Evolutionary conservation across 139 green algal genomes (phyloP), one percentile per base, ranked within the genome.

Genomic region (Picochlorum sp.): DNA sequence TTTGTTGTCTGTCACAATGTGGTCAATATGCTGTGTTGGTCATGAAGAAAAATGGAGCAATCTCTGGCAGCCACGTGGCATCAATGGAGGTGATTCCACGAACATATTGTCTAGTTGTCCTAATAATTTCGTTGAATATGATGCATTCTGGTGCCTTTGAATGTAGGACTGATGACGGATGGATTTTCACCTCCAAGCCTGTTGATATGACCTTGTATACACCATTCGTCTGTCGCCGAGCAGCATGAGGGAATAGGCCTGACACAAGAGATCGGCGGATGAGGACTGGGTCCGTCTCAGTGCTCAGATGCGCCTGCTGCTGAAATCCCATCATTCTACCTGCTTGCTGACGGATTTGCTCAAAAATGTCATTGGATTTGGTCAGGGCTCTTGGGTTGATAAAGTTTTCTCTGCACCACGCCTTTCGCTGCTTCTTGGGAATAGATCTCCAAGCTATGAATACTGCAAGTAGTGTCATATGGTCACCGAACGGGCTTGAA

Each of bases 71-170:
- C 88, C 88, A 95, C 6, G 31, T 9, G 1, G 77, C 38, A 21
- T 95, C 84, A 1, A 95, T 74, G 11, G 54, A 67, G 0, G 67
- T 71, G 10, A 83, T 78, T 1, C 83, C 71, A 3, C 82, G 75
- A 14, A 81, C 86, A 66, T 95, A 96, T 31, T 82, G 72, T 59
- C 77, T 77, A 1, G 72, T 86, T 52, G 88, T 94, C 60, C 73
- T 74, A 54, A 90, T 73, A 26, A 95, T 66, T 71, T 95, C 87
- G 59, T 77, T 81, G 72, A 95, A 96, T 20, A 95, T 78, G 1
- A 95, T 77, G 64, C 64, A 85, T n/a, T 77, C 73, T 4, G 83
- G 73, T 60, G 77, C 74, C 28, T 66, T 68, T 23, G 74, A 68
- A 44, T 67, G 57, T 23, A 96, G 78, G 37, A 92, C 84, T 1